Conservation (phyloP, 129 eudicot genomes). For the Artemisia argyi region DNA sequence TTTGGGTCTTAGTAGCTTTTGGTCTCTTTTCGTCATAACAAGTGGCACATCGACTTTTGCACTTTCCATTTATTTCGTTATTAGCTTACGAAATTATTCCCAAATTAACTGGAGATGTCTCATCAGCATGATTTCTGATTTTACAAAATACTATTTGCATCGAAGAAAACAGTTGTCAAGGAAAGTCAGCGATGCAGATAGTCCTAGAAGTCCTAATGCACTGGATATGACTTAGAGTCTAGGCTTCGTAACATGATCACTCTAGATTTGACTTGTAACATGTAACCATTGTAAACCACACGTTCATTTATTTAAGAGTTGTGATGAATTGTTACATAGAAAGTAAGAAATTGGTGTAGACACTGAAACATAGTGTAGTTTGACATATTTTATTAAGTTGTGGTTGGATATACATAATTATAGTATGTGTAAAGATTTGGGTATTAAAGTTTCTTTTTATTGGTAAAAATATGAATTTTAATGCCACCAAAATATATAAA, state of each 20-base stretch:
- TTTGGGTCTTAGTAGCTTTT: constrained; percentile 45
- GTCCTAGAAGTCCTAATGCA: constrained; percentile 11
- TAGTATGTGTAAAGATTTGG: too few species aligned
- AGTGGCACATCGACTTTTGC: constrained; percentile 42
- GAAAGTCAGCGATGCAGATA: constrained; percentile 20
- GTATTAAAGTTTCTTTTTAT: too few species aligned
- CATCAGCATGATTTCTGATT: background rate
- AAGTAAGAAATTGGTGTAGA: too few species aligned
- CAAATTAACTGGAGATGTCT: constrained; percentile 6
- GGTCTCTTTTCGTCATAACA: constrained; percentile 39
- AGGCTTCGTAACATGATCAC: background rate
- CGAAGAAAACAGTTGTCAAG: constrained; percentile 11
- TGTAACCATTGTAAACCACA: too few species aligned
- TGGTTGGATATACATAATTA: too few species aligned
- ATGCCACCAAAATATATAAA: too few species aligned
- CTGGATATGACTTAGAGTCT: constrained; percentile 15
- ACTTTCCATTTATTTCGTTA: constrained; percentile 25
- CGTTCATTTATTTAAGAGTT: too few species aligned
- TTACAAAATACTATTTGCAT: constrained; percentile 8
- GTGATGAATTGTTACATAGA: too few species aligned
- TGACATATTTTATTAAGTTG: too few species aligned
- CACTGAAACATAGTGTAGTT: too few species aligned
- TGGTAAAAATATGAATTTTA: too few species aligned
- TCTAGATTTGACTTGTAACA: background rate
- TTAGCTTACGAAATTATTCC: constrained; percentile 16